Conservation (phyloP, 768 basidiomycete species). For the Chlorophyllum brunneum region DNA sequence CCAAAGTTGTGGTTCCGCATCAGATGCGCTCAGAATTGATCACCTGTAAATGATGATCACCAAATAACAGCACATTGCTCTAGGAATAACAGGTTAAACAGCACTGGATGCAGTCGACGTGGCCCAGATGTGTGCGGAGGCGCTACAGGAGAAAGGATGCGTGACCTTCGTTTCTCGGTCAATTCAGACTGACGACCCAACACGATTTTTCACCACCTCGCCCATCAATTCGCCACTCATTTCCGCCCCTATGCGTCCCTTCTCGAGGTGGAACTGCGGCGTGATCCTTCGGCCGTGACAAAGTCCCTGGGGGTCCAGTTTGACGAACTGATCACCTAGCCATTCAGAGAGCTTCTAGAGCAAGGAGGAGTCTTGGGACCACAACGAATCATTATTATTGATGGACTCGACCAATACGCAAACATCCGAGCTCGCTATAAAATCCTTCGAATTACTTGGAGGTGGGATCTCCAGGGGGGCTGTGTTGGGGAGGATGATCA, state of each 20-base stretch:
- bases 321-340: not conserved
- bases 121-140: constrained; percentile 1
- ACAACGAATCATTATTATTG: not conserved
- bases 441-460: not conserved
- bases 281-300: not conserved
- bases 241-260: not conserved
- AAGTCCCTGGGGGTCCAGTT: constrained; percentile 1
- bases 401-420: not conserved
- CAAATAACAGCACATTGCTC: too few species aligned
- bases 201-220: not conserved
- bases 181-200: not conserved
- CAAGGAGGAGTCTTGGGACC: not conserved
- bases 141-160: not conserved
- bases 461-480: too few species aligned
- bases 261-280: not conserved
- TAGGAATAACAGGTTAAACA: too few species aligned
- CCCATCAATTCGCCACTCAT: not conserved
- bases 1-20: too few species aligned
- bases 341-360: not conserved
- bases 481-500: too few species aligned
- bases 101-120: too few species aligned
- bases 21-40: too few species aligned
- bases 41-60: too few species aligned
- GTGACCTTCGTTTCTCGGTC: not conserved
- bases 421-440: not conserved